Evolutionary conservation across 2,329 filamentous ascomycete species (phyloP).

Genomic region (Hymenoscyphus albidus): DNA sequence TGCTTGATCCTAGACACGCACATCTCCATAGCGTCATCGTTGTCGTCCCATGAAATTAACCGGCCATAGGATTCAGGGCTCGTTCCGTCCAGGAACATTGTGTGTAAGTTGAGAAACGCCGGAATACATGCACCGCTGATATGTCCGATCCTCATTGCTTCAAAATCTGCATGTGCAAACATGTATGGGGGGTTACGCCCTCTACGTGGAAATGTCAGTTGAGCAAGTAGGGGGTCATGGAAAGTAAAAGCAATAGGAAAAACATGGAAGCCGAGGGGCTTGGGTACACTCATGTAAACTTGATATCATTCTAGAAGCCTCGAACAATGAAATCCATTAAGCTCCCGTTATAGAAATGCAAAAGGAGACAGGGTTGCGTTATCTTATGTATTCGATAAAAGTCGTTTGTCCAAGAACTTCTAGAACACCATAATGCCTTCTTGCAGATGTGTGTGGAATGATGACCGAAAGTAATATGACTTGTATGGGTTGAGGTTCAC

Average conservation of each 20-base stretch:
- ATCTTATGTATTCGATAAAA: no score
- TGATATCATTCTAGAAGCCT: not conserved
- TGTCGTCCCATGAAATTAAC: conserved; percentile 37
- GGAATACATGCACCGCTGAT: no score
- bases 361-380: no score
- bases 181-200: conserved; percentile 43
- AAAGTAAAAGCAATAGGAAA: no score
- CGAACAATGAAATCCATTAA: not conserved
- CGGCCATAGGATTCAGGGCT: conserved; percentile 37
- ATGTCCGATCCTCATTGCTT: conserved; percentile 32
- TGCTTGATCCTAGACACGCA: conserved; percentile 36
- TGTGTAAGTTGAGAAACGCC: conserved; percentile 33
- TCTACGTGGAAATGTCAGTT: not conserved
- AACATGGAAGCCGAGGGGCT: no score
- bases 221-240: not conserved
- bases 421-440: no score
- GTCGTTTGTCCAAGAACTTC: no score
- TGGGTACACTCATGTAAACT: not conserved
- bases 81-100: conserved; percentile 36
- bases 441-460: no score
- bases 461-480: no score
- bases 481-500: no score
- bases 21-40: conserved; percentile 36
- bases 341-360: no score
- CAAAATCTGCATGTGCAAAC: conserved; percentile 47